Base-by-base conservation (phyloP, 202 grass and related monocot species). In the Panicum hallii region DNA sequence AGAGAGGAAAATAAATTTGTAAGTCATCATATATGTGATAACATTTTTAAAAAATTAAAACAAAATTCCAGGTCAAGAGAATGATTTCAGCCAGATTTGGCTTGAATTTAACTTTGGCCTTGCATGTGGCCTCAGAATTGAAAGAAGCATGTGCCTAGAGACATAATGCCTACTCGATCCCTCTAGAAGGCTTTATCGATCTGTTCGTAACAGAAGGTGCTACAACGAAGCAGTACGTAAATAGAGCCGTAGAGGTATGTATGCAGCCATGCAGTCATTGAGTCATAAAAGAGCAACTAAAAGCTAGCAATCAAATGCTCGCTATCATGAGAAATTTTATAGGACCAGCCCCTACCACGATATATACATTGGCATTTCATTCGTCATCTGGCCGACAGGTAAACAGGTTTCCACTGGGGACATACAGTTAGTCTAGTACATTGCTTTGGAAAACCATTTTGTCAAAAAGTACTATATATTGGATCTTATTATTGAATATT, bases 351-450 rank as follows among this genome's bases (percentile, higher is more conserved):
- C 70, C 81, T 83, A 75, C 34, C 61, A 80, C 84, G 87, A 82
- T 90, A 75, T 90, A 82, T 90, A 75, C 73, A 60, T 30, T 80
- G 11, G 38, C 80, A 75, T 47, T 76, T 42, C 73, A 26, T 80
- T 73, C 80, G 80, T 90, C 84, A 90, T 75, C 64, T 64, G 75
- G 2, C 63, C 67, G 89, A 87, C 80, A 80, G 15, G 75, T 87
- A 87, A 76, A 84, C 89, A 87, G 69, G 75, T 75, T 73, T 84
- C 40, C 80, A 75, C 75, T 76, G 75, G 56, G 53, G 78, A 80
- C 55, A 61, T 75, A 70, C 80, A 80, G 80, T 87, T 83, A 75
- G 45, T 69, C 13, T 26, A 64, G 75, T 76, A 70, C 52, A 28
- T 67, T 83, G 55, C 74, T 54, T 46, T 46, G 74, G 72, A 54